Percentiles rank a stretch among this genome's conserved stretches.
Evolutionary conservation across 2,329 filamentous ascomycete genomes (phyloP).

Genomic region (Pestalotiopsis sp.): DNA sequence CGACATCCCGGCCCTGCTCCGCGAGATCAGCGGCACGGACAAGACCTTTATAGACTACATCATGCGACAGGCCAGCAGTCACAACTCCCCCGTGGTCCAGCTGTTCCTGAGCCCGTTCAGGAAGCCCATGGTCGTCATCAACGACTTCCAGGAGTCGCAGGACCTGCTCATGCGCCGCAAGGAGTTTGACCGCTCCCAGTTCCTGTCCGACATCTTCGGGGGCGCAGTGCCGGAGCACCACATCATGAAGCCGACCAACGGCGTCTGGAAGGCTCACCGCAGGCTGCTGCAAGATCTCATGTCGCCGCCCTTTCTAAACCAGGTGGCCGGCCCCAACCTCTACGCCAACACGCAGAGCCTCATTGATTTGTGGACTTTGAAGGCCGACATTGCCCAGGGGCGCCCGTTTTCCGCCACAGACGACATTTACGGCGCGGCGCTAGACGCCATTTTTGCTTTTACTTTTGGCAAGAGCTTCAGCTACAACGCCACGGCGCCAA

Average conservation of each 20-base stretch:
- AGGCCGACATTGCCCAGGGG: slow-evolving; percentile 33
- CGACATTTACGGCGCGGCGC: slow-evolving; percentile 16
- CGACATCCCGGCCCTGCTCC: slow-evolving; percentile 14
- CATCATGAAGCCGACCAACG: slow-evolving; percentile 31
- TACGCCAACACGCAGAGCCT: slow-evolving; percentile 28
- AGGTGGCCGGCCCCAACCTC: slow-evolving; percentile 32
- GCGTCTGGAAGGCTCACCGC: slow-evolving; percentile 29
- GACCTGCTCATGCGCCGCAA: slow-evolving; percentile 36
- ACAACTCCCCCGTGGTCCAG: slow-evolving; percentile 31
- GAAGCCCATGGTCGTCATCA: slow-evolving; percentile 33
- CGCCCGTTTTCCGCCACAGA: slow-evolving; percentile 30
- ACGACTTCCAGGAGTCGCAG: slow-evolving; percentile 34
- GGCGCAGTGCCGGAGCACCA: slow-evolving; percentile 28
- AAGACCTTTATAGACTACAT: slow-evolving; percentile 14
- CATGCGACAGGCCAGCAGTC: slow-evolving; percentile 6
- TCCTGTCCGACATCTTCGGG: slow-evolving; percentile 22
- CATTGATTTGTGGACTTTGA: slow-evolving; percentile 34
- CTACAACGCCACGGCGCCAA: slow-evolving; percentile 2
- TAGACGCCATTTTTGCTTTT: slow-evolving; percentile 19
- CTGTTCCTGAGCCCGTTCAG: slow-evolving; percentile 36
- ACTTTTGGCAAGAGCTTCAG: slow-evolving; percentile 15
- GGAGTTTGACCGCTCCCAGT: slow-evolving; percentile 34
- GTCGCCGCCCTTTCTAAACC: slow-evolving; percentile 36
- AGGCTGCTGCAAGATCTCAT: slow-evolving; percentile 39
- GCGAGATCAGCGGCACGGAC: not conserved